Base-by-base conservation (phyloP, 2,329 filamentous ascomycete genomes). In the Monosporascus sp. region DNA sequence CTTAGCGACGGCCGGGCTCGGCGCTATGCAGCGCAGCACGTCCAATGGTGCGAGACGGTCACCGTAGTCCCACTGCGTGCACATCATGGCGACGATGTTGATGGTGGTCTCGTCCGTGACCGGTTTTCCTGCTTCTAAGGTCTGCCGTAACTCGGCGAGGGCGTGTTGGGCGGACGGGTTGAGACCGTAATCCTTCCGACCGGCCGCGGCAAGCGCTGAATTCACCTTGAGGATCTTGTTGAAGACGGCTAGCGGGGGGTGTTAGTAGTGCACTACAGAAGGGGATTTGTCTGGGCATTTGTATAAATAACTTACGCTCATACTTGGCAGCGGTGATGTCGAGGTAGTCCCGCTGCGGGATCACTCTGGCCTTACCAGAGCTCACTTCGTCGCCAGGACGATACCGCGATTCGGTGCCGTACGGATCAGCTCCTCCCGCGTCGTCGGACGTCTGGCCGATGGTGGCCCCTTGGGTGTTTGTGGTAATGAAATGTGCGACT, bases 401-500 rank as follows among this genome's bases (percentile, higher is more conserved):
- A 69, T 96, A 95, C 60, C 89, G 79, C 50, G 84, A 82, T 60
- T 93, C 90, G 18, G 85, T 85, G 7, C 90, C 90, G 75, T 85
- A 90, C 0, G 90, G 87, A 70, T 96, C 89, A 36, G 82, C 75
- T 1, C 79, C 80, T 17, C 74, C 70, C 2, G 76, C 68, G 45
- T 74, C 62, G 7, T 69, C 75, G 48, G 79, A 74, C 17, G 76
- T 67, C 60, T 86, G 81, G 1, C 90, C 90, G n/a, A 96, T 74
- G 1, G 86, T 90, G 7, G 90, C 88, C 3, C 91, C 92, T 72
- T 93, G 84, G 1, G 92, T 96, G 65, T 97, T 97, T 52, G 88
- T 81, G 9, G 88, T 82, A 61, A 99, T 96, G 70, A 97, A 97
- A 60, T 94, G 89, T 7, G 92, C 90, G 17, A 97, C 91, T 66